These are phyloP conservation scores for Xanthoconium purpureum DNA, from an alignment of 768 basidiomycete species.

Conservation along the genomic window DNA sequence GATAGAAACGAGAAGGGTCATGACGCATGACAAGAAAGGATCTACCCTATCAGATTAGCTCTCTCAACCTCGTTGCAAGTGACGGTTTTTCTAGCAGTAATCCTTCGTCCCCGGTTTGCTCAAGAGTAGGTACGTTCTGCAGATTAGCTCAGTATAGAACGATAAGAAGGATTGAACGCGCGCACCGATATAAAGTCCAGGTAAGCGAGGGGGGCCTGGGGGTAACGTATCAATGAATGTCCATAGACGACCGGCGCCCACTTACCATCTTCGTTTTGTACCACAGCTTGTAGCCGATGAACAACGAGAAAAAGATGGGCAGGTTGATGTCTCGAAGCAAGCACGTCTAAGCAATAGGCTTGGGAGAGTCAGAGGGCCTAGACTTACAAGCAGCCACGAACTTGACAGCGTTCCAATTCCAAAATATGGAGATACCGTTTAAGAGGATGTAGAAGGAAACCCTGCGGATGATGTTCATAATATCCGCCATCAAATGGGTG, in stretches of 20 bases:
- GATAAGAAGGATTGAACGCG: background rate
- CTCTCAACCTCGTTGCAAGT: background rate
- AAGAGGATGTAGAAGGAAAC: conserved; percentile 53
- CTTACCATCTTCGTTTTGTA: conserved; percentile 22
- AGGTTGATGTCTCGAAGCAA: conserved; percentile 37
- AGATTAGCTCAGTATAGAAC: background rate
- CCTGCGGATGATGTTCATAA: conserved; percentile 3
- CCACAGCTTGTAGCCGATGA: conserved; percentile 42
- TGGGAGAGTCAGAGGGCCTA: no score
- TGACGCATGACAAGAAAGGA: no score
- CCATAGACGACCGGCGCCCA: no score
- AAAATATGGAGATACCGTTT: conserved; percentile 61
- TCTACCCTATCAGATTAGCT: conserved; percentile 5
- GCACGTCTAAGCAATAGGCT: background rate
- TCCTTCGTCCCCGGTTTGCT: conserved; percentile 56
- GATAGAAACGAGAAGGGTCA: no score
- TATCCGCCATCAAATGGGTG: conserved; percentile 10
- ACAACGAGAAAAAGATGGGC: conserved; percentile 43
- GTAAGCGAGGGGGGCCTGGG: conserved; percentile 33
- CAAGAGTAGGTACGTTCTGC: conserved; percentile 63
- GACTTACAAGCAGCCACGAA: conserved; percentile 46
- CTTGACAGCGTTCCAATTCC: conserved; percentile 50
- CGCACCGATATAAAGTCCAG: conserved; percentile 72
- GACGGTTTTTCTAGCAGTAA: conserved; percentile 12
- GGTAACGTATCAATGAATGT: background rate